A percentile compares a stretch with the other conserved stretches of the same genome.
These are phyloP conservation scores for Sambucus nigra DNA, from an alignment of 129 eudicot genomes.

Conservation along the genomic window DNA sequence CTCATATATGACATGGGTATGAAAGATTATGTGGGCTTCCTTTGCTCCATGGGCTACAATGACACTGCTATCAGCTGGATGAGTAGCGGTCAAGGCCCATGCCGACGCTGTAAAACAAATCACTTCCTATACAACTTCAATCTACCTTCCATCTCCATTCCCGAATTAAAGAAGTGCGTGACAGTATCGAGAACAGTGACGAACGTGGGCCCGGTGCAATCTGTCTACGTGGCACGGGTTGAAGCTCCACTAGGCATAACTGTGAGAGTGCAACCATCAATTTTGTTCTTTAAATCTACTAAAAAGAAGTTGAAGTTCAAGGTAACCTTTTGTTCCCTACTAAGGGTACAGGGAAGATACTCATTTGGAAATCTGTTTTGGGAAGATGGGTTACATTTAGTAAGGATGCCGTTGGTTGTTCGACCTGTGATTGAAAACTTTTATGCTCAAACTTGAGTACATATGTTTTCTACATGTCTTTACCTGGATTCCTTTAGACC, in stretches of 20 bases:
- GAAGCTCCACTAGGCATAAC: constrained; percentile 38
- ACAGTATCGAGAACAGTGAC: constrained; percentile 43
- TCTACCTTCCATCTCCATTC: constrained; percentile 42
- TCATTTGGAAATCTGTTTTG: constrained; percentile 38
- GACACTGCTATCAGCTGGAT: constrained; percentile 20
- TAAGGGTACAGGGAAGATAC: constrained; percentile 33
- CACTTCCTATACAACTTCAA: constrained; percentile 30
- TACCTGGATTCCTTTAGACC: too few relatives aligned
- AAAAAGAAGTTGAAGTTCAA: constrained; percentile 24
- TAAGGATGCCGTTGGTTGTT: too few relatives aligned
- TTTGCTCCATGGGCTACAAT: constrained; percentile 43
- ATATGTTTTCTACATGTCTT: constrained; percentile 32
- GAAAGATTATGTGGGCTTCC: constrained; percentile 27
- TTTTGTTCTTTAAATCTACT: constrained; percentile 25
- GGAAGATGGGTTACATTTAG: constrained; percentile 44
- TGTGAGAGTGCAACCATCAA: constrained; percentile 36
- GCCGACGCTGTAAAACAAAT: constrained; percentile 7
- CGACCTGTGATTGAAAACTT: too few relatives aligned
- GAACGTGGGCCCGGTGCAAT: constrained; percentile 34
- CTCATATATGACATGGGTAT: constrained; percentile 30
- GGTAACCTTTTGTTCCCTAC: constrained; percentile 24
- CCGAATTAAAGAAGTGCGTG: constrained; percentile 21
- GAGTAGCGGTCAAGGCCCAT: constrained; percentile 7
- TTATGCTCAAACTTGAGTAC: too few relatives aligned
- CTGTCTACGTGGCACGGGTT: constrained; percentile 28